A percentile compares a stretch with the other conserved stretches of the same genome.
Evolutionary conservation across 208 protist species (phyloP).

Genomic region (Leishmania aethiopica): DNA sequence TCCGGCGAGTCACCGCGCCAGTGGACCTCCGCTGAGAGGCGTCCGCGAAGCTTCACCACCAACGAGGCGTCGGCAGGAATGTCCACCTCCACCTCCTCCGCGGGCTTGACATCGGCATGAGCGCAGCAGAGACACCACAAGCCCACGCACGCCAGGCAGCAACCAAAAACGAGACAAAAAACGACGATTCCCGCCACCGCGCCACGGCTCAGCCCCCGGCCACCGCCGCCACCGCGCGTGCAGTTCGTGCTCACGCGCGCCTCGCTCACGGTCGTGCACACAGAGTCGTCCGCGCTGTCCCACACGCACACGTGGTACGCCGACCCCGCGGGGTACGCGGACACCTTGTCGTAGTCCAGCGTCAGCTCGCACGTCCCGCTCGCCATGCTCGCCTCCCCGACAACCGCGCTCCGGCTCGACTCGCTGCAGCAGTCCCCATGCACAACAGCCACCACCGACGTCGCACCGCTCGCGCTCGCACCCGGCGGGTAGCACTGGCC

Average conservation of each 20-base stretch:
- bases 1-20: neutral
- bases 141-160: neutral
- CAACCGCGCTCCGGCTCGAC: slow-evolving; percentile 21
- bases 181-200: slow-evolving; percentile 35
- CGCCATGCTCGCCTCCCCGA: slow-evolving; percentile 17
- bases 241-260: slow-evolving; percentile 35
- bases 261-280: slow-evolving; percentile 55
- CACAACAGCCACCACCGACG: slow-evolving; percentile 40
- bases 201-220: slow-evolving; percentile 36
- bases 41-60: neutral
- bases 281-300: slow-evolving; percentile 39
- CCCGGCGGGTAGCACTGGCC: slow-evolving; percentile 41
- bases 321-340: slow-evolving; percentile 29
- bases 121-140: neutral
- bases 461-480: slow-evolving; percentile 7
- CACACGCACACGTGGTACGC: slow-evolving; percentile 61
- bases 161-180: neutral
- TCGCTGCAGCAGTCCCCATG: slow-evolving; percentile 56
- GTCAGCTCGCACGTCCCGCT: slow-evolving; percentile 41
- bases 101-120: neutral
- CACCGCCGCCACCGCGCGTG: slow-evolving; percentile 19
- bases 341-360: slow-evolving; percentile 27
- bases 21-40: neutral
- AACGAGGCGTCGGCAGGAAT: neutral
- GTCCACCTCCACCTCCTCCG: neutral